phyloP scores from a whole-genome alignment of 2,329 filamentous ascomycete genomes.

The Ophiosphaerella korrae region DNA sequence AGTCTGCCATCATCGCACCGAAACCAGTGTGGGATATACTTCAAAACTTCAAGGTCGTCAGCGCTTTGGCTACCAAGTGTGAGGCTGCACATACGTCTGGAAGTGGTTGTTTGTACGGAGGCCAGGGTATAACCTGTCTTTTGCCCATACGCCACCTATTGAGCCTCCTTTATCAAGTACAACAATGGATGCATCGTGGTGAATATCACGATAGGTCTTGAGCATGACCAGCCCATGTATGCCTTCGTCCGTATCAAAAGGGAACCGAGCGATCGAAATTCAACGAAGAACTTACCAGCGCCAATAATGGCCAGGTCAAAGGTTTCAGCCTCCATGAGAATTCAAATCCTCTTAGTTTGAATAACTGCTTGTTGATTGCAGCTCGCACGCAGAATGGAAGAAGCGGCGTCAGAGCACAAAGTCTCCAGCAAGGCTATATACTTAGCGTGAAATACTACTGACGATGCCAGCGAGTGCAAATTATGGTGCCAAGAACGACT shows the following conservation, averaged over 20 bases:
- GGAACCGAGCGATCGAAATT: background rate
- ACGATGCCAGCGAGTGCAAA: no score
- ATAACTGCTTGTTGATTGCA: no score
- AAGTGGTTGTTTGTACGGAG: conserved; percentile 53
- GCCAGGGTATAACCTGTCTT: conserved; percentile 51
- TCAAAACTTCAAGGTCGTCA: conserved; percentile 18
- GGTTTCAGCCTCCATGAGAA: background rate
- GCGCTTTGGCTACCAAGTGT: background rate
- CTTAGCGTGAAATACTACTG: no score
- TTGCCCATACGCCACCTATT: conserved; percentile 52
- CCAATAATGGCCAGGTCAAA: conserved; percentile 37
- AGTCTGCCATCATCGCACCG: background rate
- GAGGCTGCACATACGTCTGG: conserved; percentile 35
- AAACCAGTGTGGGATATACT: conserved; percentile 4
- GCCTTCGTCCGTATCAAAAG: no score
- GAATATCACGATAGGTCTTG: conserved; percentile 55
- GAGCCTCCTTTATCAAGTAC: conserved; percentile 51
- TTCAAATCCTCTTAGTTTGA: no score
- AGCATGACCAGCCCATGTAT: conserved; percentile 54
- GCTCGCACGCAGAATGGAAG: no score
- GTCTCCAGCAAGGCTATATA: no score
- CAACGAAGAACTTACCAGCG: conserved; percentile 23
- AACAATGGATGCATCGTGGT: conserved; percentile 48
- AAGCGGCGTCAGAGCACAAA: no score
- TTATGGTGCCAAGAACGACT: no score